Conservation (phyloP, 129 eudicot species). For the Silybum marianum region DNA sequence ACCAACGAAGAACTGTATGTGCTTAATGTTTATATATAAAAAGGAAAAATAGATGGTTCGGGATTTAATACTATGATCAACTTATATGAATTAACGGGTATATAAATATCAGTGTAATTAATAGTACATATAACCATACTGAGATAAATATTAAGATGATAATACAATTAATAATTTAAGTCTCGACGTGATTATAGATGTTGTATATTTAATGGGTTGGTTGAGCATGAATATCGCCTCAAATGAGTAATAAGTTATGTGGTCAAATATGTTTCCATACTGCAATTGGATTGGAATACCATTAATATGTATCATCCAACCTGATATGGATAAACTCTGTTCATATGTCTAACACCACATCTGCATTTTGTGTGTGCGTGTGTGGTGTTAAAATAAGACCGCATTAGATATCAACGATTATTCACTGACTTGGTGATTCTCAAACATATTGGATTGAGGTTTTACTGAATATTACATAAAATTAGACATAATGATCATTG, state of each 20-base stretch:
- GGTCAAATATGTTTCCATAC: not conserved
- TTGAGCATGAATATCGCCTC: not conserved
- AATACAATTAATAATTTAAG: no score
- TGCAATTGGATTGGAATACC: not conserved
- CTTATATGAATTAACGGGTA: no score
- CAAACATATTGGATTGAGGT: not conserved
- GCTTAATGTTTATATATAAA: not conserved
- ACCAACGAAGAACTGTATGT: not conserved
- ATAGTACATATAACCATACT: not conserved
- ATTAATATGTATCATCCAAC: no score
- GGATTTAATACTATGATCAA: not conserved
- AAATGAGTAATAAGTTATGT: not conserved
- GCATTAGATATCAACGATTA: not conserved
- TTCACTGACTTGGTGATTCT: not conserved
- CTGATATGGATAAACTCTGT: not conserved
- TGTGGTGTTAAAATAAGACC: not conserved
- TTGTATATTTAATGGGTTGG: not conserved
- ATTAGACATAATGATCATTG: no score
- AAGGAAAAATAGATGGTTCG: not conserved
- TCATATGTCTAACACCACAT: not conserved
- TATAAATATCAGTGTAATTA: not conserved
- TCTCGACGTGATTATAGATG: not conserved
- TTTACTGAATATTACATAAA: not conserved
- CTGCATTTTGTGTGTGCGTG: not conserved
- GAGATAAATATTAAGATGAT: not conserved